Evolutionary conservation across 495 filamentous ascomycete species (phyloP), one percentile per base, ranked within the genome.

Genomic region (Eremomyces bilateralis): DNA sequence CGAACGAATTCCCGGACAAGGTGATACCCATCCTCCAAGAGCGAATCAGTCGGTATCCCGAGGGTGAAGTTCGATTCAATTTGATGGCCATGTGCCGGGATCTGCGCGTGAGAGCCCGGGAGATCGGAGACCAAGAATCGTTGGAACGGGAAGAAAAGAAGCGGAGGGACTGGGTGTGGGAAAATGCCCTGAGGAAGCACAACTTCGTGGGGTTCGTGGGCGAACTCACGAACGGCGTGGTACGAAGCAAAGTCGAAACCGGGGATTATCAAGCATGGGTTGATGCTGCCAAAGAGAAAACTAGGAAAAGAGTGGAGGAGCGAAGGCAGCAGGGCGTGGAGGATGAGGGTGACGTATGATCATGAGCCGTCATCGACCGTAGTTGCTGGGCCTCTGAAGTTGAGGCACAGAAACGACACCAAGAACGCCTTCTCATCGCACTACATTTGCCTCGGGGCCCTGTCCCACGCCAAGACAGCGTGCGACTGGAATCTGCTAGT

Each of bases 141-240:
- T 52, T 95, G 45, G 63, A 69, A 45, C 60, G 73, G 37, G 83
- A 95, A 67, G 73, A 84, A 64, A 57, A 64, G 52, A 92, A 91
- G 70, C 58, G 88, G 36, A 63, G 59, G 34, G 78, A 67, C 20
- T 99, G 88, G 90, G 65, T 67, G 47, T 95, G 84, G 71, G 88
- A 99, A 68, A 95, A 99, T 57, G 80, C 83, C 19, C 59, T 99
- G 50, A 56, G 88, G 38, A 56, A 79, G 46, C 85, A 88, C 54
- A 99, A 99, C 50, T 95, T 99, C 57, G 75, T 99, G 13, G 90
- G 83, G 0, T 93, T 99, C 51, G 74, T 83, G 35, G 80, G 79
- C 29, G 88, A 95, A 64, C 61, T 91, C 34, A 54, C 92, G 44
- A 88, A 85, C 62, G 80, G 71, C 16, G 83, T 94, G 20, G 75